Evolutionary conservation across 2,329 filamentous ascomycete genomes (phyloP).

Genomic region (Pseudogymnoascus sp.): DNA sequence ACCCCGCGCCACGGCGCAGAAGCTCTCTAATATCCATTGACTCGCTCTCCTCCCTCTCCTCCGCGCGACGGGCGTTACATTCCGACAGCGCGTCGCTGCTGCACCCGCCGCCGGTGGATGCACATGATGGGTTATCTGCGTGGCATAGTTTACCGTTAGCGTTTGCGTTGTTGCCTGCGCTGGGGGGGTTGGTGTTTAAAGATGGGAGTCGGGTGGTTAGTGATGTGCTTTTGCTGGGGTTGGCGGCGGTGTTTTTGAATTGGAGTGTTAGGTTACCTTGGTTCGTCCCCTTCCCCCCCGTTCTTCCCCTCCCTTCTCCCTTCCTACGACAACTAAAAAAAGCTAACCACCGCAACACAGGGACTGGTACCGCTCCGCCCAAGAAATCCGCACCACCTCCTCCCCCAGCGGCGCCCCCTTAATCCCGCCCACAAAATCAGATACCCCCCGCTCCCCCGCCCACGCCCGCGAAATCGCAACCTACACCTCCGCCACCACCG

Average conservation of each 20-base stretch:
- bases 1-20: neutral
- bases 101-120: neutral
- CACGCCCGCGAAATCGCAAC: slow-evolving; percentile 15
- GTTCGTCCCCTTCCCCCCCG: slow-evolving; percentile 42
- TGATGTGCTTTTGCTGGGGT: slow-evolving; percentile 69
- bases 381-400: slow-evolving; percentile 27
- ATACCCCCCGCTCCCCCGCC: neutral
- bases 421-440: neutral
- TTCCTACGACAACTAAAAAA: slow-evolving; percentile 13
- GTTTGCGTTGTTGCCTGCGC: slow-evolving; percentile 74
- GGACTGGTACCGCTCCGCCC: slow-evolving; percentile 68
- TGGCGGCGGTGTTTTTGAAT: slow-evolving; percentile 81
- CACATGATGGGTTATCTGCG: neutral
- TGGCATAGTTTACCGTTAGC: slow-evolving; percentile 49
- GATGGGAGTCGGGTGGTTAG: slow-evolving; percentile 79
- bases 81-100: neutral
- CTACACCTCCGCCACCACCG: slow-evolving; percentile 40
- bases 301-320: neutral
- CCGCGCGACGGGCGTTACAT: neutral
- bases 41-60: neutral
- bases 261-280: slow-evolving; percentile 89
- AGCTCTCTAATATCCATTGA: neutral
- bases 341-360: no score
- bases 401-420: no score
- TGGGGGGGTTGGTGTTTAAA: slow-evolving; percentile 77